A percentile compares a stretch with the other conserved stretches of the same genome.
phyloP scores from a whole-genome alignment of 768 basidiomycete genomes.

The Inosperma sp. region DNA sequence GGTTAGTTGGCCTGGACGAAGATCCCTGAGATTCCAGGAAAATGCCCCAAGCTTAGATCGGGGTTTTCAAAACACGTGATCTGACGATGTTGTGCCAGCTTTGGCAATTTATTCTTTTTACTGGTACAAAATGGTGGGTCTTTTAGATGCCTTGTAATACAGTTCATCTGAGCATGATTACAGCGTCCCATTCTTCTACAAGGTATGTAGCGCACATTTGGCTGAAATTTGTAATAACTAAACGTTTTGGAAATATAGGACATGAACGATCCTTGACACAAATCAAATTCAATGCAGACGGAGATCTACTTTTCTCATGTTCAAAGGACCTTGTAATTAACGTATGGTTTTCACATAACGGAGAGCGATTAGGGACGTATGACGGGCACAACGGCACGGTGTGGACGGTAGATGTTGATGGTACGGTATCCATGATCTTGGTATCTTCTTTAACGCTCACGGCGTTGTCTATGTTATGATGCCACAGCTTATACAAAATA shows the following conservation, averaged over 20 bases:
- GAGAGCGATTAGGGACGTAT: slow-evolving; percentile 95
- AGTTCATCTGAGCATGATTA: slow-evolving; percentile 5
- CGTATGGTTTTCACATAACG: slow-evolving; percentile 97
- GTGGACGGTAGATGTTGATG: slow-evolving; percentile 95
- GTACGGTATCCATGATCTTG: slow-evolving; percentile 46
- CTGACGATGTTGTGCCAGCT: no score
- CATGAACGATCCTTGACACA: slow-evolving; percentile 97
- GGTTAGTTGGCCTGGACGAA: background rate
- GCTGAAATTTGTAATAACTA: slow-evolving; percentile 2
- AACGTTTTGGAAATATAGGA: slow-evolving; percentile 44
- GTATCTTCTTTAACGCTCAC: background rate
- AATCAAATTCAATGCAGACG: slow-evolving; percentile 95
- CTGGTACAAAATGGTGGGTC: slow-evolving; percentile 1
- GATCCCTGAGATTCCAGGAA: background rate
- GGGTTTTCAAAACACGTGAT: no score
- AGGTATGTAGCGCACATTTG: slow-evolving; percentile 37
- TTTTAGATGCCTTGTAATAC: background rate
- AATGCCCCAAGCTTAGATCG: no score
- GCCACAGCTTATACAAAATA: slow-evolving; percentile 69
- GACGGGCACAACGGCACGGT: slow-evolving; percentile 94
- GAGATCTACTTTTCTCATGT: slow-evolving; percentile 92
- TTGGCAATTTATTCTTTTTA: no score
- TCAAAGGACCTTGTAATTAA: slow-evolving; percentile 96
- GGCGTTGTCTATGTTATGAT: background rate
- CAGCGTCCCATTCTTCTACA: slow-evolving; percentile 74